phyloP scores from a whole-genome alignment of 2,329 filamentous ascomycete species.

The Aspergillus luchuensis region DNA sequence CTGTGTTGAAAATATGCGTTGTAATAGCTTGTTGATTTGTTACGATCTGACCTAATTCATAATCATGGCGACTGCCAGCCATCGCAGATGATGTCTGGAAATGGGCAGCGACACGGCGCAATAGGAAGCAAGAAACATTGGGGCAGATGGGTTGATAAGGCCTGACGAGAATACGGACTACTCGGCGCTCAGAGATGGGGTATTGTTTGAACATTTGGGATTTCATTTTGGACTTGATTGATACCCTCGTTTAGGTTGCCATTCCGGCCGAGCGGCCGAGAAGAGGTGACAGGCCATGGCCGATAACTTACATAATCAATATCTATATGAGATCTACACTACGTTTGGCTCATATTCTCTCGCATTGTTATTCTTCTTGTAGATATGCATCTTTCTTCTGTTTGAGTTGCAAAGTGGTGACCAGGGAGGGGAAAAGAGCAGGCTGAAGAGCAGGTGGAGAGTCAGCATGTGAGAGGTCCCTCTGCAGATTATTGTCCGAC shows the following conservation, averaged over 20 bases:
- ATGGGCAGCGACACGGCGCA: neutral
- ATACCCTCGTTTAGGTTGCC: slow-evolving; percentile 19
- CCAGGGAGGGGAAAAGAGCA: neutral
- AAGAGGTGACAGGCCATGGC: neutral
- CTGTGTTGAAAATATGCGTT: slow-evolving; percentile 16
- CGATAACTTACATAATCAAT: neutral
- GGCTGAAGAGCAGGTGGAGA: neutral
- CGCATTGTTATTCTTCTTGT: neutral
- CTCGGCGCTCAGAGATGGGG: neutral
- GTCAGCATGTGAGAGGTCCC: neutral
- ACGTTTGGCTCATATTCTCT: neutral
- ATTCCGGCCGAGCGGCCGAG: neutral
- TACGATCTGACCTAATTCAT: slow-evolving; percentile 7
- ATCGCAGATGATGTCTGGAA: neutral
- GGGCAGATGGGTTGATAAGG: neutral
- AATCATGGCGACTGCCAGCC: slow-evolving; percentile 9
- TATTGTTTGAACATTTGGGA: slow-evolving; percentile 4
- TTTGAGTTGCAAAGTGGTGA: neutral
- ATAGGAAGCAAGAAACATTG: neutral
- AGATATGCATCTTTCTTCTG: neutral
- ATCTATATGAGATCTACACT: neutral
- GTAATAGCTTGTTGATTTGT: slow-evolving; percentile 1
- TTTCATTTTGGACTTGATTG: slow-evolving; percentile 4
- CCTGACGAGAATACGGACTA: neutral
- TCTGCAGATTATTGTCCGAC: neutral